Evolutionary conservation across 2,329 filamentous ascomycete genomes (phyloP).

Genomic region (Paracamarosporium sp.): DNA sequence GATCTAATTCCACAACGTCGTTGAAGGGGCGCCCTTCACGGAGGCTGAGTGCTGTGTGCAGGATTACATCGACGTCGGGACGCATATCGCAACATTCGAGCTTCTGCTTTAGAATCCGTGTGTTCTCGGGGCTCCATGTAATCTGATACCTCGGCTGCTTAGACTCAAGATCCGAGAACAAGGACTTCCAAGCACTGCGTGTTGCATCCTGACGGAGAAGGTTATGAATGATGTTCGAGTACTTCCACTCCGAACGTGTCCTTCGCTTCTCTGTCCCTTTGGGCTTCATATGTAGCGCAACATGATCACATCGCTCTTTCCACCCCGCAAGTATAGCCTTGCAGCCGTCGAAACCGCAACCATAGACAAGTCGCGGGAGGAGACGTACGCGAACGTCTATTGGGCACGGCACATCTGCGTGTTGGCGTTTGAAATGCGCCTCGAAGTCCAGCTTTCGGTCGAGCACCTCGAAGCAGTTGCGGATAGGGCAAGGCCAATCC

Average conservation of each 20-base stretch:
- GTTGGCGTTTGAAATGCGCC: constrained; percentile 8
- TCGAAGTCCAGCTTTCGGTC: constrained; percentile 9
- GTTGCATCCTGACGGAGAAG: constrained; percentile 11
- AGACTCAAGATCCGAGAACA: constrained; percentile 19
- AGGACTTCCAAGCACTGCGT: constrained; percentile 9
- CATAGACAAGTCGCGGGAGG: constrained; percentile 7
- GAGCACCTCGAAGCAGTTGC: constrained; percentile 6
- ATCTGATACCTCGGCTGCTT: constrained; percentile 40
- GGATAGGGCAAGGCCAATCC: constrained; percentile 11
- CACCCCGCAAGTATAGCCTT: constrained; percentile 6
- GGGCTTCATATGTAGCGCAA: constrained; percentile 12
- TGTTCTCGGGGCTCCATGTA: constrained; percentile 45
- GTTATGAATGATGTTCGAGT: constrained; percentile 11
- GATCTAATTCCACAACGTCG: constrained; percentile 19
- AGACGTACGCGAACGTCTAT: constrained; percentile 10
- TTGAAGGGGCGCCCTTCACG: constrained; percentile 24
- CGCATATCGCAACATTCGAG: constrained; percentile 46
- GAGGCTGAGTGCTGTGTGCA: constrained; percentile 43
- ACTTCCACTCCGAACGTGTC: constrained; percentile 11
- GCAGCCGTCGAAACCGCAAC: constrained; percentile 13
- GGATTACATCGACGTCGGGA: constrained; percentile 41
- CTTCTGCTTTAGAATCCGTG: constrained; percentile 43
- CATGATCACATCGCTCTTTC: constrained; percentile 13
- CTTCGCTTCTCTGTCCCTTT: constrained; percentile 4
- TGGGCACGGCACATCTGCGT: constrained; percentile 5